Evolutionary conservation across 2,329 filamentous ascomycete genomes (phyloP).

Genomic region (Penicillium vulpinum): DNA sequence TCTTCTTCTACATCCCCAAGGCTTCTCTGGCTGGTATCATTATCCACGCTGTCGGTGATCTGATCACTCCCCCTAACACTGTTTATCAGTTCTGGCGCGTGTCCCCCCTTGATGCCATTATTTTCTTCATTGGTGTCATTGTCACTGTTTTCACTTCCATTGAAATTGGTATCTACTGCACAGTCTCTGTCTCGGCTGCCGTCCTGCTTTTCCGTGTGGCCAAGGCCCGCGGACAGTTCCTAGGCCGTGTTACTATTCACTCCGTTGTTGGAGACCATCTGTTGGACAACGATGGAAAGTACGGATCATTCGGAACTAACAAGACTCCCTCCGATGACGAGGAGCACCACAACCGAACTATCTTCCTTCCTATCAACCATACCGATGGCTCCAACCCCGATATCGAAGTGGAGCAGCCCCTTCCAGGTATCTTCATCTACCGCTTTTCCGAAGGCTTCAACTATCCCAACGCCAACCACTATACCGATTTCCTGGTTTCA

Average conservation of each 20-base stretch:
- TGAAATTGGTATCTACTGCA: constrained; percentile 89
- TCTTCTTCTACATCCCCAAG: constrained; percentile 92
- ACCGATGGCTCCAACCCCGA: constrained; percentile 88
- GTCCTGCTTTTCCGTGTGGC: constrained; percentile 81
- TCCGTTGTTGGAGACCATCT: constrained; percentile 77
- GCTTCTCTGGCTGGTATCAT: constrained; percentile 83
- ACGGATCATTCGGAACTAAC: constrained; percentile 54
- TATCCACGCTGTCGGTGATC: constrained; percentile 90
- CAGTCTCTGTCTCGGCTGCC: constrained; percentile 72
- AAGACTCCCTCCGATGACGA: constrained; percentile 37
- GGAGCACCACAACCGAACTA: constrained; percentile 63
- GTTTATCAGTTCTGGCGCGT: constrained; percentile 96
- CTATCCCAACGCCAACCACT: constrained; percentile 89
- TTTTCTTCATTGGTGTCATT: constrained; percentile 91
- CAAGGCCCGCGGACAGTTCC: constrained; percentile 77
- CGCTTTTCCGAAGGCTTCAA: constrained; percentile 93
- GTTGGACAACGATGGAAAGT: constrained; percentile 63
- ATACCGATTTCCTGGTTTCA: constrained; percentile 73
- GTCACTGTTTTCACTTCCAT: constrained; percentile 87
- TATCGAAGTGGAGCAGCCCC: constrained; percentile 74
- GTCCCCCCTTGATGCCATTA: constrained; percentile 82
- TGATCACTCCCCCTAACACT: constrained; percentile 87
- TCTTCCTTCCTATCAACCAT: constrained; percentile 85
- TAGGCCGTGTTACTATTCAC: constrained; percentile 80
- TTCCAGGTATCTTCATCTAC: constrained; percentile 94